A percentile compares a stretch with the other conserved stretches of the same genome.
These are phyloP conservation scores for Magnolia changhungtana DNA, from an alignment of 164 flowering plant genomes.

Conservation along the genomic window DNA sequence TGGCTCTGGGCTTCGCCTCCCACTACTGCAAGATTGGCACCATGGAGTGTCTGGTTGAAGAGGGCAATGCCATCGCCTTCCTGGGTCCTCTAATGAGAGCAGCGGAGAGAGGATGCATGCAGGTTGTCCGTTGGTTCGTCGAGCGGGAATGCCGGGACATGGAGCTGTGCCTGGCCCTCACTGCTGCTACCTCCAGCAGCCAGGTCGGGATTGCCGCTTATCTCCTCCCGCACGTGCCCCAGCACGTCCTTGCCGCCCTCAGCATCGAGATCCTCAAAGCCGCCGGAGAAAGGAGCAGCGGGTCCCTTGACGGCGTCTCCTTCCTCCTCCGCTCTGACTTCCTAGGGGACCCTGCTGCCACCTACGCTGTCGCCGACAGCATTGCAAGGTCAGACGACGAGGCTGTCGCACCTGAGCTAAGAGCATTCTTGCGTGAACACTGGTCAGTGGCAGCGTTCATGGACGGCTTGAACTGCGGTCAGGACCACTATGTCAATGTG, in stretches of 20 bases:
- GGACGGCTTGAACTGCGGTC: slow-evolving; percentile 55
- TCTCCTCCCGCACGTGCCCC: slow-evolving; percentile 92
- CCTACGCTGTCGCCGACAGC: slow-evolving; percentile 85
- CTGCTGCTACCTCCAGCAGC: slow-evolving; percentile 90
- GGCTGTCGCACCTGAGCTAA: slow-evolving; percentile 67
- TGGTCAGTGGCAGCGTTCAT: slow-evolving; percentile 85
- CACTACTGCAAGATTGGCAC: slow-evolving; percentile 89
- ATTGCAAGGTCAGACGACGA: slow-evolving; percentile 80
- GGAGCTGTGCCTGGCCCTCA: slow-evolving; percentile 95
- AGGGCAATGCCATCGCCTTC: slow-evolving; percentile 84
- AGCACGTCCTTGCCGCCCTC: slow-evolving; percentile 80
- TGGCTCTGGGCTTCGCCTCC: slow-evolving; percentile 94
- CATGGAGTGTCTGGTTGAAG: slow-evolving; percentile 94
- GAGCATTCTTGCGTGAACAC: slow-evolving; percentile 58
- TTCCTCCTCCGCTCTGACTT: slow-evolving; percentile 81
- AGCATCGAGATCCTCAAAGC: slow-evolving; percentile 94
- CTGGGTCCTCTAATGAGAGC: slow-evolving; percentile 97
- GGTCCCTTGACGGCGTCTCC: slow-evolving; percentile 83
- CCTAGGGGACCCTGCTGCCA: slow-evolving; percentile 74
- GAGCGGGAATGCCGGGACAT: slow-evolving; percentile 81
- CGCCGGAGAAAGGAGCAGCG: slow-evolving; percentile 88
- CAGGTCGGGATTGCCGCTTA: slow-evolving; percentile 72
- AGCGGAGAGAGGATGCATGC: slow-evolving; percentile 88
- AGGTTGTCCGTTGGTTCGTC: slow-evolving; percentile 92
- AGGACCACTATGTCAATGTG: slow-evolving; percentile 62